Evolutionary conservation across 2,329 filamentous ascomycete genomes (phyloP).

Genomic region (Xylariomycetidae sp.): DNA sequence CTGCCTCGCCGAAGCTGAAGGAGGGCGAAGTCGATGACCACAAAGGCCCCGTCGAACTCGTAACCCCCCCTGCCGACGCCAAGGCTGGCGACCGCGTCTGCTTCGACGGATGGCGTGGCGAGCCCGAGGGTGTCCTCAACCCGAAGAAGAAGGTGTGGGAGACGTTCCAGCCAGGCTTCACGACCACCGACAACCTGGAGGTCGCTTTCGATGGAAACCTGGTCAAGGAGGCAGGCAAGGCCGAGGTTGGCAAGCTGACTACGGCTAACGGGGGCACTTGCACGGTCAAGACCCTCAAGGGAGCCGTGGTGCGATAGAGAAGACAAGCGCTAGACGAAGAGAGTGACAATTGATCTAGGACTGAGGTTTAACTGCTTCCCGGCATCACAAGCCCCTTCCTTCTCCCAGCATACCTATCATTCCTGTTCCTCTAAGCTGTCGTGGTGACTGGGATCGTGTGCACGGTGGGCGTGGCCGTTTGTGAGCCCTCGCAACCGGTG

Average conservation of each 20-base stretch:
- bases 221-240: conserved; percentile 71
- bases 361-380: too few species aligned
- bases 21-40: conserved; percentile 82
- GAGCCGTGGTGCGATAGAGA: conserved; percentile 72
- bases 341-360: conserved; percentile 3
- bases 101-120: conserved; percentile 91
- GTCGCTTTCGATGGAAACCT: conserved; percentile 79
- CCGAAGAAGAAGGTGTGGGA: conserved; percentile 99
- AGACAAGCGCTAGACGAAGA: neutral
- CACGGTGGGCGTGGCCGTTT: conserved; percentile 14
- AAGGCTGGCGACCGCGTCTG: conserved; percentile 81
- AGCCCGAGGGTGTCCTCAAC: conserved; percentile 90
- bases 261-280: conserved; percentile 75
- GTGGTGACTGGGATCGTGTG: too few species aligned
- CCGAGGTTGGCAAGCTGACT: conserved; percentile 62
- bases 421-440: too few species aligned
- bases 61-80: conserved; percentile 70
- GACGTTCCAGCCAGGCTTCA: conserved; percentile 92
- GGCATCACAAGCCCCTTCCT: neutral
- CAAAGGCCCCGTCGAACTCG: conserved; percentile 86
- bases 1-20: conserved; percentile 76
- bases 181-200: conserved; percentile 72
- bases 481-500: conserved; percentile 18
- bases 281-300: conserved; percentile 74
- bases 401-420: too few species aligned